Base-by-base conservation (phyloP, 2,329 filamentous ascomycete genomes). In the Ophiostoma novo-ulmi region DNA sequence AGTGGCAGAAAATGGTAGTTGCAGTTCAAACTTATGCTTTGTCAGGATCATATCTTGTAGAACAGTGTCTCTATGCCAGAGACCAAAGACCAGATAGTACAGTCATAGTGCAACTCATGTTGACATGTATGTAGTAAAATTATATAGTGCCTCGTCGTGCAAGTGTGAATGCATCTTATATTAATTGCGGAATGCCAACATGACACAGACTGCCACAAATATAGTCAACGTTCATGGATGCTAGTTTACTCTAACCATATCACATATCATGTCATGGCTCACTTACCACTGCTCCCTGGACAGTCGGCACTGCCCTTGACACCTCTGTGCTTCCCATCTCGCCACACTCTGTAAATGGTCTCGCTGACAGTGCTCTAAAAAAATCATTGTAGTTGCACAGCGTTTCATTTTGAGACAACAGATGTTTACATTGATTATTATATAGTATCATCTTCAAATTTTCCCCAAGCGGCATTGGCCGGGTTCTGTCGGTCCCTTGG, bases 261-360 rank as follows among this genome's bases (percentile, higher is more conserved):
- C 44, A 48, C n/a, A 8, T 6, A 20, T 20, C 17, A 48, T 48
- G 44, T 48, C 44, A 48, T 48, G 20, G 20, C 44, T 48, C 44
- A 48, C 44, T 20, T 48, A 20, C 22, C 38, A 35, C 36, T 36
- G 52, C n/a, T 67, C 69, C 17, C 35, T 39, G 17, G 61, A 38
- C 61, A 65, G 14, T 65, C 61, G 61, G 61, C 61, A 65, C 61
- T 38, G 35, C 61, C 61, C 61, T 65, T 38, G 61, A 38, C 61
- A 65, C 61, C 61, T 65, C 61, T 36, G 58, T 63, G 58, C n/a
- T 63, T 63, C 58, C 61, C 31, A 39, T 35, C 58, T 26, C 58
- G 31, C 58, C 58, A 31, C 58, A 58, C n/a, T 31, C 52, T 17
- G 52, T 48, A 7, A 13, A 13, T 13, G 41, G 14, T 14, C n/a